These are phyloP conservation scores for Dactylella cylindrospora DNA, from an alignment of 2,329 filamentous ascomycete species.

Conservation along the genomic window DNA sequence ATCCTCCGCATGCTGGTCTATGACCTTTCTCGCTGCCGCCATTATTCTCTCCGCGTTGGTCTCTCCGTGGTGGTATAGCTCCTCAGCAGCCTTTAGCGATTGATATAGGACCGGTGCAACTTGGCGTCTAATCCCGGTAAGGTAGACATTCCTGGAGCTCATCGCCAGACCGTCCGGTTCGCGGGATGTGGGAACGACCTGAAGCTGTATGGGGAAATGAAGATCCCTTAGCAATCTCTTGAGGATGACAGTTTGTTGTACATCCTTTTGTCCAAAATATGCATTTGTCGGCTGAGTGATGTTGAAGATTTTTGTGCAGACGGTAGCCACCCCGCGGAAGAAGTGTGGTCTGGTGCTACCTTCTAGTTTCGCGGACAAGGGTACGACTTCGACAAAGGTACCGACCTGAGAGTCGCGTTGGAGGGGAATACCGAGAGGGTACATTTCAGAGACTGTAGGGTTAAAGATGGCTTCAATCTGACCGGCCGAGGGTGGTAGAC, in stretches of 20 bases:
- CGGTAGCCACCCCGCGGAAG: constrained; percentile 91
- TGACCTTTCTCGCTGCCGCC: constrained; percentile 66
- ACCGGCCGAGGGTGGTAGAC: constrained; percentile 65
- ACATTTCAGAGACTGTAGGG: constrained; percentile 80
- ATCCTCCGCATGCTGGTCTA: constrained; percentile 58
- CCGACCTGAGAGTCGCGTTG: constrained; percentile 67
- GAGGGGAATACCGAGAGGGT: constrained; percentile 71
- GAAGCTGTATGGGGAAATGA: constrained; percentile 72
- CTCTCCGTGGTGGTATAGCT: constrained; percentile 62
- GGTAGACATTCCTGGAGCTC: constrained; percentile 91
- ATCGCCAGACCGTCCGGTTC: constrained; percentile 82
- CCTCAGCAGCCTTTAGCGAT: constrained; percentile 70
- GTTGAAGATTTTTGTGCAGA: constrained; percentile 93
- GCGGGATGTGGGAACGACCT: constrained; percentile 72
- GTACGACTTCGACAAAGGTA: constrained; percentile 88
- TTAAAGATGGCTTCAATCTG: constrained; percentile 82
- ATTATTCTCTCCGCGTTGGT: constrained; percentile 58
- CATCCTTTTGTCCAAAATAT: constrained; percentile 96
- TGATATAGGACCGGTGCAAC: constrained; percentile 72
- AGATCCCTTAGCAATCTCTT: constrained; percentile 85
- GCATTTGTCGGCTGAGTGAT: constrained; percentile 75
- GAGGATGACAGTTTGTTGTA: constrained; percentile 92
- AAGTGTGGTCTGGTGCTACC: constrained; percentile 86
- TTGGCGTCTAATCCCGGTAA: constrained; percentile 71
- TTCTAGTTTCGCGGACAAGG: constrained; percentile 77